Evolutionary conservation across 2,329 filamentous ascomycete species (phyloP).

Genomic region (Alternaria infectoria): DNA sequence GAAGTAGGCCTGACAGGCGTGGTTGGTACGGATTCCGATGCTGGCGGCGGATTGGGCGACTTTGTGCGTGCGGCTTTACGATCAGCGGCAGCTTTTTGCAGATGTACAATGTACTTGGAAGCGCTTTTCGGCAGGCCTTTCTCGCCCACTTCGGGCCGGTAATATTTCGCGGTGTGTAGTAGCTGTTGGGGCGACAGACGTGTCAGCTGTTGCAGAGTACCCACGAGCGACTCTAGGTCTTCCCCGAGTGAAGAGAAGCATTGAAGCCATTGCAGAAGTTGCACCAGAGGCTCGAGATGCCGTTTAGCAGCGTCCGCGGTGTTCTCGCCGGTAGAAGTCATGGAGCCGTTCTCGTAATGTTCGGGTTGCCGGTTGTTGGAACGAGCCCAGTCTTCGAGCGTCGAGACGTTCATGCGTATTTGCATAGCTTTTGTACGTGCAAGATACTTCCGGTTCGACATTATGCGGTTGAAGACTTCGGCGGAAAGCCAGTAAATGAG

Average conservation of each 20-base stretch:
- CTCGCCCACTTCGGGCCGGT: slow-evolving; percentile 93
- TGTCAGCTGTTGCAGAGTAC: slow-evolving; percentile 87
- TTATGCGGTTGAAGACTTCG: slow-evolving; percentile 96
- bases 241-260: slow-evolving; percentile 95
- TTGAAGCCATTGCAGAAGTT: slow-evolving; percentile 95
- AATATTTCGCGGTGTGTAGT: slow-evolving; percentile 89
- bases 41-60: slow-evolving; percentile 46
- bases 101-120: slow-evolving; percentile 80
- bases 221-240: slow-evolving; percentile 85
- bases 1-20: slow-evolving; percentile 39
- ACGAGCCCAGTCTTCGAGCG: slow-evolving; percentile 93
- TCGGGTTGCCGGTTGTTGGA: slow-evolving; percentile 92
- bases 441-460: slow-evolving; percentile 93
- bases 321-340: slow-evolving; percentile 81
- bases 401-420: slow-evolving; percentile 98
- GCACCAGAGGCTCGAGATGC: slow-evolving; percentile 88
- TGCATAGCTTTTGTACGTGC: slow-evolving; percentile 99
- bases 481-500: slow-evolving; percentile 95
- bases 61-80: slow-evolving; percentile 45
- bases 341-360: slow-evolving; percentile 92
- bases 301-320: slow-evolving; percentile 83
- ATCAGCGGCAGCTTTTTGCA: slow-evolving; percentile 75
- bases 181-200: slow-evolving; percentile 85
- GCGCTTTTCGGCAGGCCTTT: slow-evolving; percentile 88
- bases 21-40: slow-evolving; percentile 39